A percentile compares a stretch with the other conserved stretches of the same genome.
Conservation (phyloP, 108 stramenopile genomes). For the Stephanodiscus minutulus region DNA sequence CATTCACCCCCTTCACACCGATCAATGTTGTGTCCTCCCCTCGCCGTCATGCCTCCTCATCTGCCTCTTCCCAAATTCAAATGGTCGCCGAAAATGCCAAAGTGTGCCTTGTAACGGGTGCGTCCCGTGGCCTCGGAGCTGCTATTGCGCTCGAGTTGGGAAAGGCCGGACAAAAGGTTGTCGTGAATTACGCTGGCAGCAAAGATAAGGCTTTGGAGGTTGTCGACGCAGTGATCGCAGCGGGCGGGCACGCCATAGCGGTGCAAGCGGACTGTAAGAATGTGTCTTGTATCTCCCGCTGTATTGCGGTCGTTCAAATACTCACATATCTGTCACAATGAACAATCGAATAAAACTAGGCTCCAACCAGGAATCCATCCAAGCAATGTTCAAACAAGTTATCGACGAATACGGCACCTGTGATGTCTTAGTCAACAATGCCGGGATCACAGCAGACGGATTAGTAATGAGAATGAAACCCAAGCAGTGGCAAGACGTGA, state of each 20-base stretch:
- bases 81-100: slow-evolving; percentile 89
- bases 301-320: not conserved
- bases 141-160: slow-evolving; percentile 93
- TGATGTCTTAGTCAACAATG: slow-evolving; percentile 96
- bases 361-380: slow-evolving; percentile 76
- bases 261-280: slow-evolving; percentile 88
- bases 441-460: slow-evolving; percentile 93
- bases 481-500: slow-evolving; percentile 91
- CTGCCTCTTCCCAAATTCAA: slow-evolving; percentile 47
- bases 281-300: not conserved
- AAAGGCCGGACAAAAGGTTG: slow-evolving; percentile 86
- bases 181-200: slow-evolving; percentile 93
- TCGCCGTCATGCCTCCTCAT: slow-evolving; percentile 26
- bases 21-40: slow-evolving; percentile 21
- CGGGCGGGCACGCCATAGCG: slow-evolving; percentile 83
- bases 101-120: slow-evolving; percentile 90
- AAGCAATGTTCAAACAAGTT: slow-evolving; percentile 72
- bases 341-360: slow-evolving; percentile 39
- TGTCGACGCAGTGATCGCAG: slow-evolving; percentile 79
- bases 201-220: slow-evolving; percentile 82
- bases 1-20: slow-evolving; percentile 41
- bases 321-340: not conserved
- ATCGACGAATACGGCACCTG: slow-evolving; percentile 82
- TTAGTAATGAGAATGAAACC: slow-evolving; percentile 97
- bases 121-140: slow-evolving; percentile 91